Conservation (phyloP, 305 asterid genomes). For the Lippia alba region DNA sequence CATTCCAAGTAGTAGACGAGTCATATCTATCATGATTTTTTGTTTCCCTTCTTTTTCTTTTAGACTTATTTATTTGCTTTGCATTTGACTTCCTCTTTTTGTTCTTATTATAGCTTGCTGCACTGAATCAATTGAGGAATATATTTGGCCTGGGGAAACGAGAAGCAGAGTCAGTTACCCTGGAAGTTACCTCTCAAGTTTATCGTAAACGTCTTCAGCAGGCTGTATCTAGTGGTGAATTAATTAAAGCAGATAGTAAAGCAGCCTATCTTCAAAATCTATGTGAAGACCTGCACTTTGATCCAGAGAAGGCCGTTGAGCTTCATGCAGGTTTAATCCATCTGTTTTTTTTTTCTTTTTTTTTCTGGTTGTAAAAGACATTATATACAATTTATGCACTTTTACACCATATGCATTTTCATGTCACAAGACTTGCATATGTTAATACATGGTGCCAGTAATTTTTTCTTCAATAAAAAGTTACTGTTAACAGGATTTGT, state of each 20-base stretch:
- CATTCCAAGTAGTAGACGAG: constrained; percentile 13
- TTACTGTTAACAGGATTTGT: not conserved
- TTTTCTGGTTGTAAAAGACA: constrained; percentile 9
- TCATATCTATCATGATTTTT: constrained; percentile 10
- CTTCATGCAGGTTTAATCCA: constrained; percentile 79
- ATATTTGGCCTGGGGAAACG: constrained; percentile 89
- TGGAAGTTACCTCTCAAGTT: constrained; percentile 79
- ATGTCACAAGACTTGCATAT: not conserved
- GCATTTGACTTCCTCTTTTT: constrained; percentile 33
- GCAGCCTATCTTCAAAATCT: constrained; percentile 93
- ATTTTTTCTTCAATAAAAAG: not conserved
- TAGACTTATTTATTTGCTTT: not conserved
- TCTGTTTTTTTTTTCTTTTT: constrained; percentile 20
- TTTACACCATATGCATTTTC: constrained; percentile 5
- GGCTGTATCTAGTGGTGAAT: constrained; percentile 88
- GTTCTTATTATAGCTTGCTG: constrained; percentile 68
- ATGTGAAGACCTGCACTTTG: constrained; percentile 92
- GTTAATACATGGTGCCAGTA: not conserved
- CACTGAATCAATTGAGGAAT: constrained; percentile 84
- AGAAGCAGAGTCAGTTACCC: constrained; percentile 85
- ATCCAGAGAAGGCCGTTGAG: constrained; percentile 87
- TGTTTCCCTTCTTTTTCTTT: not conserved
- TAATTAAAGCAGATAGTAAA: constrained; percentile 82
- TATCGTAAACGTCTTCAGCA: constrained; percentile 92
- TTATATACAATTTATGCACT: constrained; percentile 10